Evolutionary conservation across 768 basidiomycete species (phyloP).

Genomic region (Leccinum subgranulosum): DNA sequence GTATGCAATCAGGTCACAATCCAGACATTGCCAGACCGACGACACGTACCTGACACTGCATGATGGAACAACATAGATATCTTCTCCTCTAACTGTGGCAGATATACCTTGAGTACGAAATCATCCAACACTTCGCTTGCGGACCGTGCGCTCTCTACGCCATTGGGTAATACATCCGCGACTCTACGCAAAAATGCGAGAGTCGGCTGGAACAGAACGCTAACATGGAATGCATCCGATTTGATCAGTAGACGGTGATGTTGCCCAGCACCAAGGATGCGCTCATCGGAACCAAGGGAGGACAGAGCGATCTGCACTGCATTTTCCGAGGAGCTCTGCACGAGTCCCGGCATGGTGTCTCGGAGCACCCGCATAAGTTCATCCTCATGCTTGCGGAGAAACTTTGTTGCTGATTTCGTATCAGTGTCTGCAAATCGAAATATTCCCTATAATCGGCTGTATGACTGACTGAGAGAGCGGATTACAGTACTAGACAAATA

Average conservation of each 20-base stretch:
- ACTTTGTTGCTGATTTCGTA: slow-evolving; percentile 60
- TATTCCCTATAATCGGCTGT: slow-evolving; percentile 52
- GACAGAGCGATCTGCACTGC: slow-evolving; percentile 57
- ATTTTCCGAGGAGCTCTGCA: slow-evolving; percentile 64
- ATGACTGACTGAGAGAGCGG: neutral
- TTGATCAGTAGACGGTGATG: slow-evolving; percentile 84
- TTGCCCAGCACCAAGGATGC: slow-evolving; percentile 65
- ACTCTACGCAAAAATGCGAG: slow-evolving; percentile 78
- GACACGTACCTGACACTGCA: slow-evolving; percentile 64
- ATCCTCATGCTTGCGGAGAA: slow-evolving; percentile 77
- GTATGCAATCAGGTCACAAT: slow-evolving; percentile 5
- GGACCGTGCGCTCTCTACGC: slow-evolving; percentile 58
- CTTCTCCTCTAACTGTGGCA: slow-evolving; percentile 95
- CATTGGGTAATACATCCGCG: slow-evolving; percentile 68
- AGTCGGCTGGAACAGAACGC: slow-evolving; percentile 91
- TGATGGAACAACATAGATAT: slow-evolving; percentile 85
- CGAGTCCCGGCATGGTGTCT: slow-evolving; percentile 92
- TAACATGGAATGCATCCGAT: slow-evolving; percentile 93
- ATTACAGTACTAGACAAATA: slow-evolving; percentile 23
- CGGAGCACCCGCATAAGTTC: slow-evolving; percentile 78
- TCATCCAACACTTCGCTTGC: slow-evolving; percentile 81
- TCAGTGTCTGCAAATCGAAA: slow-evolving; percentile 95
- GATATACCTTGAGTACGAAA: slow-evolving; percentile 88
- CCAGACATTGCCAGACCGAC: neutral
- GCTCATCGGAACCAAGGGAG: slow-evolving; percentile 68